phyloP scores from a whole-genome alignment of 2,329 filamentous ascomycete species.

The Lithohypha guttulata region DNA sequence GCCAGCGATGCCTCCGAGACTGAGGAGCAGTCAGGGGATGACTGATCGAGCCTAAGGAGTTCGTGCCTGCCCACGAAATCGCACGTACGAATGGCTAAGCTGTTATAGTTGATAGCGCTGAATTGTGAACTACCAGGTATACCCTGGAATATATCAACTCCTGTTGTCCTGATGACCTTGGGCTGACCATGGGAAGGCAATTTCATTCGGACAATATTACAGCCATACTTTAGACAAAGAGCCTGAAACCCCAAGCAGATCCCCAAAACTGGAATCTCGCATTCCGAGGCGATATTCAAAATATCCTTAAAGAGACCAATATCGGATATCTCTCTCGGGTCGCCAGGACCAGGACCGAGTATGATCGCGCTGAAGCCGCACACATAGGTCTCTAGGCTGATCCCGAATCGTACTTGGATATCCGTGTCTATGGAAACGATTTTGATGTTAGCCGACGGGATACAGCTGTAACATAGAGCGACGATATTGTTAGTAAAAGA shows the following conservation, averaged over 20 bases:
- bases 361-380: conserved; percentile 71
- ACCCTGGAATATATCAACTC: conserved; percentile 52
- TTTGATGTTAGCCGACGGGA: conserved; percentile 53
- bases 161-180: conserved; percentile 50
- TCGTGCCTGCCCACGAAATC: conserved; percentile 22
- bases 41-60: too few species aligned
- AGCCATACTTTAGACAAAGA: conserved; percentile 58
- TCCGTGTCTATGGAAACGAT: conserved; percentile 61
- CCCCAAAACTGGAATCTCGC: conserved; percentile 66
- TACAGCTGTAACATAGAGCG: conserved; percentile 60
- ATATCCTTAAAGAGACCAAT: conserved; percentile 70
- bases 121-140: conserved; percentile 44
- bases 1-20: too few species aligned
- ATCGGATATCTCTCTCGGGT: conserved; percentile 60
- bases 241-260: conserved; percentile 88
- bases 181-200: conserved; percentile 76
- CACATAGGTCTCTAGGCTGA: conserved; percentile 23
- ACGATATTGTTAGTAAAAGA: conserved; percentile 96
- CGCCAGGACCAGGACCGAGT: conserved; percentile 81
- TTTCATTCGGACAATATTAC: conserved; percentile 53
- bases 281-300: conserved; percentile 53
- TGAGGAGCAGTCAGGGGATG: too few species aligned
- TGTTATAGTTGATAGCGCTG: conserved; percentile 55
- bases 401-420: conserved; percentile 28
- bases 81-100: conserved; percentile 22